Base-by-base conservation (phyloP, 1,284 basidiomycete genomes). In the Chiua sp. region DNA sequence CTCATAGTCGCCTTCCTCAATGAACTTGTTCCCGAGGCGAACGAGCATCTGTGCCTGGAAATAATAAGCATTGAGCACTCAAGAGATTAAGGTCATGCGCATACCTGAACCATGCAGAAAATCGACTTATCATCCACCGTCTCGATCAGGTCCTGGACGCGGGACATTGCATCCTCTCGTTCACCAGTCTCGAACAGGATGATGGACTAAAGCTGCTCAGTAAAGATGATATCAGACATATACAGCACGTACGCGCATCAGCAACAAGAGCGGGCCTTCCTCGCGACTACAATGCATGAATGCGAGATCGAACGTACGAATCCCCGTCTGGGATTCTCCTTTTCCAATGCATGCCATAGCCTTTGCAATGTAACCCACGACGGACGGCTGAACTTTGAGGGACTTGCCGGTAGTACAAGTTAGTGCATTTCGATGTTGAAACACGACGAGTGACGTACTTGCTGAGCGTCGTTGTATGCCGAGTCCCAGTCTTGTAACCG, bases 201-300 rank as follows among this genome's bases (percentile, higher is more conserved):
- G 11, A 58, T 13, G n/a, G 57, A 55, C 57, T 58, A 33, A 23
- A 15, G 28, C 4, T 11, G 7, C 18, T 55, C 6, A 59, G 39
- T 13, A 7, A 3, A 22, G 7, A 1, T 3, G 13, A 30, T 26
- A 30, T n/a, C 42, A 10, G 4, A 30, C 8, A 47, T 11, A 32
- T 20, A 30, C 18, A 30, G 48, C 20, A 59, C 61, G 4, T 44
- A 63, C 62, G 7, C 62, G 56, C n/a, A 63, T 50, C 1, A 63
- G 51, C 26, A 59, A 55, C 37, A 63, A 33, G 32, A 63, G 63
- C 3, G 51, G 22, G 3, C 42, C 56, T 35, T 63, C 62, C 30
- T 56, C 61, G 7, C 20, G 47, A 11, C 11, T 46, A 18, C 53
- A 56, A 16, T 59, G 39, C 47, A 56, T 35, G 30, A 59, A 59